Evolutionary conservation across 768 basidiomycete genomes (phyloP).

Genomic region (Solioccasus polychromus): DNA sequence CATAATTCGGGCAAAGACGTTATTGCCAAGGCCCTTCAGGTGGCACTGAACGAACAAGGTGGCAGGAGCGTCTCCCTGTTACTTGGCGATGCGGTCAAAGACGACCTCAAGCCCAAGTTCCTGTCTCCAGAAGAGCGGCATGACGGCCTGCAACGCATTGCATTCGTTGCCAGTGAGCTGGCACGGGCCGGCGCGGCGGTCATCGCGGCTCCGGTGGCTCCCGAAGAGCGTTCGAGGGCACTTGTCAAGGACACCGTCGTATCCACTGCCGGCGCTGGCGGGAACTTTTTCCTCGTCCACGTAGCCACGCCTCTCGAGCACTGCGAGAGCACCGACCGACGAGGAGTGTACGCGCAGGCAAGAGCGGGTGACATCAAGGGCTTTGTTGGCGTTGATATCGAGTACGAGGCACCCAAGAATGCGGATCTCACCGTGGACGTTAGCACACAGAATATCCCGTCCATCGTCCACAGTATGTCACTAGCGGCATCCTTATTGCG

Average conservation of each 20-base stretch:
- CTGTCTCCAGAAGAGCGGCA: conserved; percentile 79
- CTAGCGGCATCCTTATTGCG: neutral
- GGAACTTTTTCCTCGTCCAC: conserved; percentile 93
- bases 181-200: conserved; percentile 96
- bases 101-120: conserved; percentile 66
- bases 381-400: conserved; percentile 84
- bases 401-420: conserved; percentile 77
- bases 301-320: conserved; percentile 89
- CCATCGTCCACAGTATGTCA: conserved; percentile 87
- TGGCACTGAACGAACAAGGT: conserved; percentile 91
- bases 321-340: conserved; percentile 87
- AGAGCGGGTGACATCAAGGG: conserved; percentile 80
- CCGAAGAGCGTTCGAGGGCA: conserved; percentile 75
- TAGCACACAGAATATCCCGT: conserved; percentile 76
- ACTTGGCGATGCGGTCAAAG: conserved; percentile 83
- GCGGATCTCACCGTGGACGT: conserved; percentile 83
- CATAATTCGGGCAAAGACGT: conserved; percentile 94
- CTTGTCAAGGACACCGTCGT: conserved; percentile 71
- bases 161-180: conserved; percentile 88
- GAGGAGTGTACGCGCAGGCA: conserved; percentile 79
- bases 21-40: conserved; percentile 90
- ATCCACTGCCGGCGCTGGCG: conserved; percentile 76
- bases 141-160: conserved; percentile 78
- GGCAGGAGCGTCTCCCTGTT: conserved; percentile 92
- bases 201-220: conserved; percentile 86